Conservation (phyloP, 805 yeast species). For the Starmerella apis region DNA sequence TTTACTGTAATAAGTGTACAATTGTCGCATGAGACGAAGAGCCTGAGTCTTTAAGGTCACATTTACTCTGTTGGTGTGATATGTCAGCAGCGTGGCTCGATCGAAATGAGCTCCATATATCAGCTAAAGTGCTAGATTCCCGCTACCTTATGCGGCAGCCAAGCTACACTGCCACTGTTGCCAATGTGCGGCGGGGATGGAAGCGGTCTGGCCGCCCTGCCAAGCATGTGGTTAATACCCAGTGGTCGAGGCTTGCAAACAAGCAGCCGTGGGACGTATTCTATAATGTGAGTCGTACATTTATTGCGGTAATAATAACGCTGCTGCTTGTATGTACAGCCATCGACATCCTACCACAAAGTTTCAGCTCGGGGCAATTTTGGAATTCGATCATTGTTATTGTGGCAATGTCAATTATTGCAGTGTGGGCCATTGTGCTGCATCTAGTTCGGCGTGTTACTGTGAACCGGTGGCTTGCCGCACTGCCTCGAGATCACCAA, state of each 20-base stretch:
- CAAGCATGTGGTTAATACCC: background rate
- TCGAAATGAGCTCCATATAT: background rate
- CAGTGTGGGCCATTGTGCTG: constrained; percentile 41
- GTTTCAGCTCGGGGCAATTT: constrained; percentile 54
- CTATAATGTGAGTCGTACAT: constrained; percentile 9
- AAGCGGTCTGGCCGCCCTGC: background rate
- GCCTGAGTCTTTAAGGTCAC: too few species aligned
- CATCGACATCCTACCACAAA: constrained; percentile 61
- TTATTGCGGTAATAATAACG: constrained; percentile 26
- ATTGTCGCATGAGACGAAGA: too few species aligned
- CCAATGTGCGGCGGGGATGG: background rate
- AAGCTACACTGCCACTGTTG: background rate
- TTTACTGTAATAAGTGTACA: too few species aligned
- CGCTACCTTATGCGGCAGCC: constrained; percentile 2
- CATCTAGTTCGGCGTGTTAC: constrained; percentile 51
- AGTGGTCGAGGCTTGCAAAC: background rate
- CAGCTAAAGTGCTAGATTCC: background rate
- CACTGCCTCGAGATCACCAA: constrained; percentile 68
- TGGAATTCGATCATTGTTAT: constrained; percentile 73
- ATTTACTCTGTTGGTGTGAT: background rate
- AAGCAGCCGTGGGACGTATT: constrained; percentile 1
- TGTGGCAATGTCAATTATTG: constrained; percentile 54
- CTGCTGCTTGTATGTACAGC: constrained; percentile 62
- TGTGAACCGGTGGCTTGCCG: constrained; percentile 49
- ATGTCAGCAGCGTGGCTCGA: background rate